These are phyloP conservation scores for Aspergillus sclerotialis DNA, from an alignment of 2,329 filamentous ascomycete species.

Conservation along the genomic window DNA sequence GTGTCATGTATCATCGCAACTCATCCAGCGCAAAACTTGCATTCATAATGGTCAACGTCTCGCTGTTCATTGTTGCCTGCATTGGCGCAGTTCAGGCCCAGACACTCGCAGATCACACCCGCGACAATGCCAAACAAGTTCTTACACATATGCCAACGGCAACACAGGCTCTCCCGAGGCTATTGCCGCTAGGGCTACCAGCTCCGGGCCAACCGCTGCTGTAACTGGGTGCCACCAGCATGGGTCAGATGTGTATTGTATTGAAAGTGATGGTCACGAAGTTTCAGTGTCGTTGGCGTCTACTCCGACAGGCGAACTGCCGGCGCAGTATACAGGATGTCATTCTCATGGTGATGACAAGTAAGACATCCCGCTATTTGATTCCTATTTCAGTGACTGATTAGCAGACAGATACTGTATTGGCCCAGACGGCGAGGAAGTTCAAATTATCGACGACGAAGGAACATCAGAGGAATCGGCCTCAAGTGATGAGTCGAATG, in stretches of 20 bases:
- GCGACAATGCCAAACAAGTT: constrained; percentile 23
- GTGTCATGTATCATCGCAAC: too few relatives aligned
- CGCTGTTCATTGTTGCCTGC: constrained; percentile 3
- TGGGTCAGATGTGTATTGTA: constrained; percentile 28
- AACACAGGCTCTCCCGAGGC: constrained; percentile 9
- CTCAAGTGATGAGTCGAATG: constrained; percentile 5
- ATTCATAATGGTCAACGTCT: constrained; percentile 1
- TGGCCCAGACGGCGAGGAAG: constrained; percentile 53
- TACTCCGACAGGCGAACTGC: constrained; percentile 50
- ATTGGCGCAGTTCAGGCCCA: constrained; percentile 6
- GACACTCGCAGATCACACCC: constrained; percentile 22
- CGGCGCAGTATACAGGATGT: constrained; percentile 58
- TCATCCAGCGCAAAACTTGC: too few relatives aligned
- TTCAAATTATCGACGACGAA: constrained; percentile 45
- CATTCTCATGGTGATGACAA: constrained; percentile 54
- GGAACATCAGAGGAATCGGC: constrained; percentile 11
- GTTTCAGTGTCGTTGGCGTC: constrained; percentile 35
- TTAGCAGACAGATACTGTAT: constrained; percentile 50
- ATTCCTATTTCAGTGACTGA: constrained; percentile 1
- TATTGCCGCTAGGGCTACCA: constrained; percentile 20
- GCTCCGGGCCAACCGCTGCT: constrained; percentile 34
- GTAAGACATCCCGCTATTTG: constrained; percentile 31
- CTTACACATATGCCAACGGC: constrained; percentile 11
- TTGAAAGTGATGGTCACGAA: constrained; percentile 27
- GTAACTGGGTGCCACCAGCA: constrained; percentile 50